Base-by-base conservation (phyloP, 73 alveolate species). In the Uronychia setigera region DNA sequence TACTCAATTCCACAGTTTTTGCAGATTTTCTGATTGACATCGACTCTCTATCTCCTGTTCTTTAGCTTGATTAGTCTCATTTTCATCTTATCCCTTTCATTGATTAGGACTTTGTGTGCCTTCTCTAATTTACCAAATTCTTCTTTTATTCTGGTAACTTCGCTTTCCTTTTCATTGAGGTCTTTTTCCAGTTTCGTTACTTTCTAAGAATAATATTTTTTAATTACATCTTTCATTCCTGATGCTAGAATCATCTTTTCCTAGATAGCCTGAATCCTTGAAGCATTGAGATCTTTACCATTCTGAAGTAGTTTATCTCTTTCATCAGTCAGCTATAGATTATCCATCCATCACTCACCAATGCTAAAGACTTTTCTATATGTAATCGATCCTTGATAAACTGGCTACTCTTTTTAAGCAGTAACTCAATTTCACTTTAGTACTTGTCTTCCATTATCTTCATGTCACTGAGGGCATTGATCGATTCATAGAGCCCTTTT, bases 31-130 rank as follows among this genome's bases (percentile, higher is more conserved):
- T 74, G 76, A n/a, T 81, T 84, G 35, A 79, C 58, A 76, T 78
- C 77, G 0, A 76, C 57, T 35, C 67, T 5, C 67, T 76, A 34
- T 35, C 84, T 83, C 58, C 82, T 35, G 14, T 58, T 33, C 59
- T 89, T 89, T 32, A 84, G 34, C 77, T 87, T 83, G 29, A 35
- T 79, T 0, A 89, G 33, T 28, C 92, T 29, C 34, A 75, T 60
- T 31, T 89, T 77, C 89, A 91, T 89, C 34, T 91, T 86, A 60
- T 85, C 93, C 57, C 86, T 35, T 35, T 91, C 96, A 28, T 86
- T 81, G 35, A 33, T 33, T 26, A 81, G 78, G 11, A 58, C 34
- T 29, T 81, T 79, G 60, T 35, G 82, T 35, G 32, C 57, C 34
- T 86, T 91, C 78, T 91, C 96, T 26, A 81, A 33, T 59, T 86